Evolutionary conservation across 352 stramenopile species (phyloP), one percentile per base, ranked within the genome.

Genomic region (Phytophthora sansomeana): DNA sequence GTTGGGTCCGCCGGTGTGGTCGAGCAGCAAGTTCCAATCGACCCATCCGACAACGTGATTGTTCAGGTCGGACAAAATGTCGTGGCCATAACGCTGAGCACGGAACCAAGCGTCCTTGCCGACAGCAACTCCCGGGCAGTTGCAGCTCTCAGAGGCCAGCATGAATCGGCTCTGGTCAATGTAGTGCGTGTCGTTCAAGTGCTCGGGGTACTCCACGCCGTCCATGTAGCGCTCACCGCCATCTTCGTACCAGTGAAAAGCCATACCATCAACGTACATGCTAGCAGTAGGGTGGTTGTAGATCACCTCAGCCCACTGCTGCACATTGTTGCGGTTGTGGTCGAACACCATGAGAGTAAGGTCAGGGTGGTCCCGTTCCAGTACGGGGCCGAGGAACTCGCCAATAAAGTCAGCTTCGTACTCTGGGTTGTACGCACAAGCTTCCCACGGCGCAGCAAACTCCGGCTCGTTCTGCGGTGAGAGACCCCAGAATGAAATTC

Each of bases 281-380:
- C 43, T 69, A 4, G 80, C 85, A 26, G 74, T 81, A 0, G 81
- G 73, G 63, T 92, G 74, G 46, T 83, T 80, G 65, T 85, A 89
- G 17, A 94, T 89, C n/a, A 70, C 79, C 16, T 85, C 57, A 0
- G 90, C 85, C 87, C 89, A 97, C 6, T 92, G 60, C 8, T 55
- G 60, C 6, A 97, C 74, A 26, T 63, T 88, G 51, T 75, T 85
- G 33, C 91, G 95, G 63, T 98, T 97, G 71, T 98, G 88, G 63
- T 98, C 93, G 63, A 96, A 97, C 0, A 93, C 80, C 77, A 98
- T 96, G 46, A 98, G 92, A 53, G 91, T 90, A 14, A 98, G 67
- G 5, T 93, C 84, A 1, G 93, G 93, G 67, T 97, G 92, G 62
- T 97, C 90, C 16, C 77, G 73, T 5, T 79, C 60, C 24, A 98